phyloP scores from a whole-genome alignment of 2,329 filamentous ascomycete species.

The Colletotrichum noveboracense region DNA sequence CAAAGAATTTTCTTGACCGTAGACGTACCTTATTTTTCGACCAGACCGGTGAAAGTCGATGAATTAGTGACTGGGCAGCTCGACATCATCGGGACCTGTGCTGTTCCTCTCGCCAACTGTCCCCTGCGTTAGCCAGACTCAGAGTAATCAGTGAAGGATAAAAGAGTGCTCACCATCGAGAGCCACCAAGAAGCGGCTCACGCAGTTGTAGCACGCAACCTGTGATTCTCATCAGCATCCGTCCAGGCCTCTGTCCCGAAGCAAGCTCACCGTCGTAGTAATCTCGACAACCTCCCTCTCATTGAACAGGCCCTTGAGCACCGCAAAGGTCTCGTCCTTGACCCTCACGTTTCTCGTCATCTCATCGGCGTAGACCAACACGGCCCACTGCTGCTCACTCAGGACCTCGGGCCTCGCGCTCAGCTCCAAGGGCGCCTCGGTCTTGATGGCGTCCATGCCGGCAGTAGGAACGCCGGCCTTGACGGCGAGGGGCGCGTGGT shows the following conservation, averaged over 20 bases:
- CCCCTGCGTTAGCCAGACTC: slow-evolving; percentile 28
- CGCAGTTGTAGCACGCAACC: slow-evolving; percentile 81
- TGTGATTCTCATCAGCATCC: slow-evolving; percentile 30
- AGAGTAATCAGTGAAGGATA: not conserved
- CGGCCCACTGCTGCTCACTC: slow-evolving; percentile 68
- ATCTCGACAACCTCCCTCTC: slow-evolving; percentile 82
- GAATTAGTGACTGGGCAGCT: slow-evolving; percentile 34
- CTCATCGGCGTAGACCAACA: slow-evolving; percentile 78
- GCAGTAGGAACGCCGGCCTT: slow-evolving; percentile 61
- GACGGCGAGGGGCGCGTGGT: slow-evolving; percentile 74
- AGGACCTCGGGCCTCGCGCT: slow-evolving; percentile 42
- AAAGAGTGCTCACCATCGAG: slow-evolving; percentile 66
- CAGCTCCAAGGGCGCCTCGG: slow-evolving; percentile 28
- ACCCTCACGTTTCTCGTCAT: slow-evolving; percentile 82
- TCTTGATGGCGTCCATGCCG: slow-evolving; percentile 51
- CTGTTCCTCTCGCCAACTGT: slow-evolving; percentile 64
- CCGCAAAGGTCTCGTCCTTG: slow-evolving; percentile 69
- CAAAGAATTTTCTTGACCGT: not conserved
- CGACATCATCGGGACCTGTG: slow-evolving; percentile 50
- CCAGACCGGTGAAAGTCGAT: not conserved
- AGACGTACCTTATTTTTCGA: not conserved
- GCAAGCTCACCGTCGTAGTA: slow-evolving; percentile 68
- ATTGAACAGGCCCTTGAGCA: slow-evolving; percentile 64
- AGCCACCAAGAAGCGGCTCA: slow-evolving; percentile 83
- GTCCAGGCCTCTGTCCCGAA: not conserved